Evolutionary conservation across 75 land plant species (phyloP), one percentile per base, ranked within the genome.

Genomic region (Chamaecyparis obtusa): DNA sequence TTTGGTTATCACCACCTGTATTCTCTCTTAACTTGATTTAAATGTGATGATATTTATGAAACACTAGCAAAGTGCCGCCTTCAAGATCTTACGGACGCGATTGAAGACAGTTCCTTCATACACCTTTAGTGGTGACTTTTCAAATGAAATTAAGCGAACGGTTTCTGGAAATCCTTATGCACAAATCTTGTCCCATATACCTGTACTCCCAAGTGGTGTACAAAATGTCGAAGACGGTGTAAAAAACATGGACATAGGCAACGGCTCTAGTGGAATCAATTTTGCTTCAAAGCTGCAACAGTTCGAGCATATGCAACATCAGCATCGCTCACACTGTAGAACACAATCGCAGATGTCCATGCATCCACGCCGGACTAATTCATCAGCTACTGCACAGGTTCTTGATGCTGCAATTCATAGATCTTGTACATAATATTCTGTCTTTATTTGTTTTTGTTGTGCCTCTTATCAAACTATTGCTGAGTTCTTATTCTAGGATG

Each of bases 11-110:
- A n/a, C 46, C 15, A 17, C 10, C 16, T 81, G 83, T 3, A 32
- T 57, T 19, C 85, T 77, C 69, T 57, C n/a, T 37, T 84, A 41
- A 78, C 43, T 21, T 78, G 83, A n/a, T 81, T 14, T 41, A 44
- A 81, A 81, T 81, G 16, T 81, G 17, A 41, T 78, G 41, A 16
- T 81, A 13, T 81, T 81, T 27, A 46, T 81, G 9, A 81, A 81
- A 81, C 48, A 27, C 48, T 94, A 98, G 99, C 99, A 95, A 98
- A 97, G 99, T 88, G 91, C 94, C n/a, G 99, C 99, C 24, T 98
- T 98, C 90, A 98, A 98, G 92, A 95, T 97, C 86, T 87, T 98
- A 24, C 83, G 91, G 79, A 98, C 99, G 82, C 90, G 99, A 86
- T 88, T 98, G 83, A 98, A 96, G 90, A 94, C 99, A 19, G 94